Conservation (phyloP, 1,139 yeast species). For the Starmera stellimalicola region DNA sequence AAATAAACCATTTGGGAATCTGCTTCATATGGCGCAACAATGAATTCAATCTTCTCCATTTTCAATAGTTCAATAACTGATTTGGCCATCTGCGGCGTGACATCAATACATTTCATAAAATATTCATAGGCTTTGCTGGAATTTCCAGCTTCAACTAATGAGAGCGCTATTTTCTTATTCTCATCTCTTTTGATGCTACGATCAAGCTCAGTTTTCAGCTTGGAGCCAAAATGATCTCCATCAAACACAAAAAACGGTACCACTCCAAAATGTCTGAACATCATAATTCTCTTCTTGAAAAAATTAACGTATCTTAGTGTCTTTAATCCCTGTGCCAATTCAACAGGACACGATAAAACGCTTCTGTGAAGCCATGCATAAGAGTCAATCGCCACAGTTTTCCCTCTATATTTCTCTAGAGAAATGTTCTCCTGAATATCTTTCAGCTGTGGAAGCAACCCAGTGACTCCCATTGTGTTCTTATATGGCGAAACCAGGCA, state of each 20-base stretch:
- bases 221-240: slow-evolving; percentile 80
- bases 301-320: slow-evolving; percentile 58
- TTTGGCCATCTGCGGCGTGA: slow-evolving; percentile 88
- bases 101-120: slow-evolving; percentile 74
- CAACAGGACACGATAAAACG: slow-evolving; percentile 74
- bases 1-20: slow-evolving; percentile 94
- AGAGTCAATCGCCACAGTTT: slow-evolving; percentile 84
- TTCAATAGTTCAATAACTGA: slow-evolving; percentile 69
- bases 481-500: neutral
- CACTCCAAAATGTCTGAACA: slow-evolving; percentile 60
- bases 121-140: slow-evolving; percentile 52
- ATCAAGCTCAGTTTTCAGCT: slow-evolving; percentile 61
- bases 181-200: slow-evolving; percentile 48
- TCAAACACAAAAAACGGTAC: slow-evolving; percentile 89
- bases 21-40: slow-evolving; percentile 98
- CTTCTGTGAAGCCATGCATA: slow-evolving; percentile 96
- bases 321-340: slow-evolving; percentile 62
- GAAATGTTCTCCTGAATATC: slow-evolving; percentile 57
- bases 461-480: slow-evolving; percentile 62
- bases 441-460: slow-evolving; percentile 65
- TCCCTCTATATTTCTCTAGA: slow-evolving; percentile 56
- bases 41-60: slow-evolving; percentile 47
- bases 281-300: slow-evolving; percentile 48
- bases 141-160: slow-evolving; percentile 42
- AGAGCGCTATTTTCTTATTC: slow-evolving; percentile 48